Evolutionary conservation across 1,284 basidiomycete genomes (phyloP).

Genomic region (Cryptococcus sp.): DNA sequence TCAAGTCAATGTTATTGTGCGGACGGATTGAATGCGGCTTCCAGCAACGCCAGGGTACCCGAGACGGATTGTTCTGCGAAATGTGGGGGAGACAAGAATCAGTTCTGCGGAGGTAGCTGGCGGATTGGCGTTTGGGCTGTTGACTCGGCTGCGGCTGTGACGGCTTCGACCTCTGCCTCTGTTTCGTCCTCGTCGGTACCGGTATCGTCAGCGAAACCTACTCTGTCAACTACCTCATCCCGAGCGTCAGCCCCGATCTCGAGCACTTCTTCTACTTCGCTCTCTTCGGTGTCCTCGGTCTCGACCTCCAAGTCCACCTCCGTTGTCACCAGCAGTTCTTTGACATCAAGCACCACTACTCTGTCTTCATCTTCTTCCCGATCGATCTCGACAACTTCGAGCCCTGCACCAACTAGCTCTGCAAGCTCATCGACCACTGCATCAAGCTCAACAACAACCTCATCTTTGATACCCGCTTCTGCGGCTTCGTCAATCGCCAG

Average conservation of each 20-base stretch:
- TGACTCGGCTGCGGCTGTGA: background rate
- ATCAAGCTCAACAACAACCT: background rate
- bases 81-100: slow-evolving; percentile 1
- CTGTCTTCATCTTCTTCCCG: background rate
- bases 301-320: background rate
- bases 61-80: slow-evolving; percentile 4
- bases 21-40: slow-evolving; percentile 5
- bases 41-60: background rate
- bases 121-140: background rate
- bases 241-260: background rate
- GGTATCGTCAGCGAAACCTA: background rate
- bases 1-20: slow-evolving; percentile 20
- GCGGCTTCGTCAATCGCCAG: background rate
- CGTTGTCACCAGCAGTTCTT: too few relatives aligned
- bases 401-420: background rate
- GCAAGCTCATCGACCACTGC: background rate
- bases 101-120: background rate
- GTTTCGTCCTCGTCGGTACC: background rate
- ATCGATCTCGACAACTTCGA: background rate
- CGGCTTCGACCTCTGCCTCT: background rate
- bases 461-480: background rate
- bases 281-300: background rate
- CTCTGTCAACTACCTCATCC: background rate
- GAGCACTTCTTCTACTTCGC: background rate
- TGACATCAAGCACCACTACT: too few relatives aligned